Percentiles rank a stretch among this genome's conserved stretches.
Evolutionary conservation across 2,329 filamentous ascomycete species (phyloP).

Genomic region (Sclerotiophoma versabilis): DNA sequence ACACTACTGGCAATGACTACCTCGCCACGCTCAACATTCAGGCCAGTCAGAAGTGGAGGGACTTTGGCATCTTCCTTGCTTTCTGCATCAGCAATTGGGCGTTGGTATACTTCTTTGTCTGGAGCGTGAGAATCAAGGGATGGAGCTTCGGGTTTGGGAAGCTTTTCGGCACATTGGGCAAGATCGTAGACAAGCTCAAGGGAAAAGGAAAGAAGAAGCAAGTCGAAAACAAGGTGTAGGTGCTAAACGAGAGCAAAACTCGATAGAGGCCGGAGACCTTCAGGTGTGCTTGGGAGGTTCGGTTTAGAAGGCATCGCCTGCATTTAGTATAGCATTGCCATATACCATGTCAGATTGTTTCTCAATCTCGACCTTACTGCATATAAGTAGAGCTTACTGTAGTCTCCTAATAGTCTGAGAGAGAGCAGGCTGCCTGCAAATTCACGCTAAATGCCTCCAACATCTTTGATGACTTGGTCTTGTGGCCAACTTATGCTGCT

Average conservation of each 20-base stretch:
- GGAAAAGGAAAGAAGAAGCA: constrained; percentile 22
- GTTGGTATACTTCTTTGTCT: constrained; percentile 79
- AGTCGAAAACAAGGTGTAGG: constrained; percentile 7
- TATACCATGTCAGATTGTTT: not conserved
- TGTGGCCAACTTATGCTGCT: not conserved
- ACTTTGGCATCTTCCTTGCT: constrained; percentile 75
- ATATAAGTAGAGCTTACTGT: too few relatives aligned
- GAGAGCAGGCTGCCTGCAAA: too few relatives aligned
- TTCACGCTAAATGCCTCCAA: too few relatives aligned
- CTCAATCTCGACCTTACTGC: not conserved
- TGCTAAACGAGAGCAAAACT: not conserved
- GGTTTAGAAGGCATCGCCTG: not conserved
- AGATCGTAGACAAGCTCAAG: constrained; percentile 24
- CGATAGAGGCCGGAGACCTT: not conserved
- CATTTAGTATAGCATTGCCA: not conserved
- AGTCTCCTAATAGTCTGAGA: too few relatives aligned
- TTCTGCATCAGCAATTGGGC: constrained; percentile 76
- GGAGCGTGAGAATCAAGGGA: constrained; percentile 71
- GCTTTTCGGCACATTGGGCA: constrained; percentile 60
- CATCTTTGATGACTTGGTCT: not conserved
- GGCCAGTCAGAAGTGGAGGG: constrained; percentile 70
- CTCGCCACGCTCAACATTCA: constrained; percentile 65
- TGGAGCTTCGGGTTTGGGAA: constrained; percentile 74
- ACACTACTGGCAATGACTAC: constrained; percentile 70
- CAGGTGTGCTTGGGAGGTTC: not conserved